Evolutionary conservation across 23 red algal genomes (phyloP).

Genomic region (Gracilaria caudata): DNA sequence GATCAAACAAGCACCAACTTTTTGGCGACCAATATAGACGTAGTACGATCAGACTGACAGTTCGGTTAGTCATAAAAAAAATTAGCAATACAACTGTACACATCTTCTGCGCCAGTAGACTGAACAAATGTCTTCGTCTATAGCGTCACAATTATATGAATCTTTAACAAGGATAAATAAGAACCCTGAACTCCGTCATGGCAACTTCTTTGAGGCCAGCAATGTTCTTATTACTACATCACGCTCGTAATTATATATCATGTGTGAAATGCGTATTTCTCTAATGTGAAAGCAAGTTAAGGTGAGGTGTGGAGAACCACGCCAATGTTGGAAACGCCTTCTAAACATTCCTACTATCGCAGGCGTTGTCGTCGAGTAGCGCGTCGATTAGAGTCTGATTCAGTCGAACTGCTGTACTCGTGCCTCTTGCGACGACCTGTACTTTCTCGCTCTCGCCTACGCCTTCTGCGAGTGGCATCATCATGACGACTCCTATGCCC

Average conservation of each 20-base stretch:
- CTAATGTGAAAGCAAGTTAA: background rate
- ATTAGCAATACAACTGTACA: too few relatives aligned
- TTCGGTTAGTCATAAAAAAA: too few relatives aligned
- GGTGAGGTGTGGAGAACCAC: background rate
- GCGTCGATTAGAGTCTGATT: conserved; percentile 33
- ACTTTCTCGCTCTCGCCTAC: conserved; percentile 36
- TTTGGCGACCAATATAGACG: too few relatives aligned
- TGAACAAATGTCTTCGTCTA: too few relatives aligned
- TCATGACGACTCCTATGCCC: conserved; percentile 36
- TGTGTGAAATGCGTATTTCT: background rate
- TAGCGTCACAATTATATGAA: background rate
- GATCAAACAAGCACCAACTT: too few relatives aligned
- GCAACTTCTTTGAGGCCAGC: background rate
- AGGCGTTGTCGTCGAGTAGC: conserved; percentile 25
- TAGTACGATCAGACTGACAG: too few relatives aligned
- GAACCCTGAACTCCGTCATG: background rate
- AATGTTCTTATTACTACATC: background rate
- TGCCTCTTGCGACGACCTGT: conserved; percentile 34
- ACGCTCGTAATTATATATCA: background rate
- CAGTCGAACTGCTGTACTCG: conserved; percentile 14
- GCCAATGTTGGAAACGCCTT: background rate
- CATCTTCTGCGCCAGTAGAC: too few relatives aligned
- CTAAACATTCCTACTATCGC: background rate
- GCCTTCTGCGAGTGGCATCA: conserved; percentile 44
- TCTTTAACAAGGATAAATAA: background rate